Base-by-base conservation (phyloP, 1,284 basidiomycete genomes). In the Ceratobasidium sp. region DNA sequence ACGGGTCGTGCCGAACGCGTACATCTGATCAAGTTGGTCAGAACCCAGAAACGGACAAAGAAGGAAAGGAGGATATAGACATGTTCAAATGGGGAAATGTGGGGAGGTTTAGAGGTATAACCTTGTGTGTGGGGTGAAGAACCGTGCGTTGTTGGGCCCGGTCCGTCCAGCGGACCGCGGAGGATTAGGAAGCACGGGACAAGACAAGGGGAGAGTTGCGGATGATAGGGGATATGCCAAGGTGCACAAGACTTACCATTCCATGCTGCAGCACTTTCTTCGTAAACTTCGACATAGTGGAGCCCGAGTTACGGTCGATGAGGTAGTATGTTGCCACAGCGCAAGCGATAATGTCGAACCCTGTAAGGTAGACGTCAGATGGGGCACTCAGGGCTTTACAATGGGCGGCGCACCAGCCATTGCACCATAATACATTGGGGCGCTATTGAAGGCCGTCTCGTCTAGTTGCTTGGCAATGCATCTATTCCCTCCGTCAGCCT, bases 261-360 rank as follows among this genome's bases (percentile, higher is more conserved):
- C 58, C 58, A 29, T 64, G 58, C 20, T 64, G 58, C 29, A 64
- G 10, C 45, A 64, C 58, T n/a, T 64, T 64, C 22, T 64, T 64
- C n/a, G 58, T 64, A 35, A 64, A 64, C 22, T 38, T 64, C 1
- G 58, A 64, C 58, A 64, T 64, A 27, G 52, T 35, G 13, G 58
- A 34, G 47, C 47, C 32, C 22, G 58, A 25, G n/a, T 45, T 64
- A 1, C 43, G 58, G 32, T 64, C 58, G 15, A 64, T 64, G 12
- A 64, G 32, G 35, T 64, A 64, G 25, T 64, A 64, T 4, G 58
- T 64, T 40, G 58, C 58, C 17, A 64, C 34, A 3, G 45, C 58
- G 20, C 58, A 64, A 35, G 58, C 58, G 20, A 64, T 50, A 17
- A 64, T 15, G 34, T 64, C 58, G 27, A 64, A 64, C 3, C 58